Evolutionary conservation across 352 stramenopile species (phyloP), one percentile per base, ranked within the genome.

Genomic region (Phytophthora multivora): DNA sequence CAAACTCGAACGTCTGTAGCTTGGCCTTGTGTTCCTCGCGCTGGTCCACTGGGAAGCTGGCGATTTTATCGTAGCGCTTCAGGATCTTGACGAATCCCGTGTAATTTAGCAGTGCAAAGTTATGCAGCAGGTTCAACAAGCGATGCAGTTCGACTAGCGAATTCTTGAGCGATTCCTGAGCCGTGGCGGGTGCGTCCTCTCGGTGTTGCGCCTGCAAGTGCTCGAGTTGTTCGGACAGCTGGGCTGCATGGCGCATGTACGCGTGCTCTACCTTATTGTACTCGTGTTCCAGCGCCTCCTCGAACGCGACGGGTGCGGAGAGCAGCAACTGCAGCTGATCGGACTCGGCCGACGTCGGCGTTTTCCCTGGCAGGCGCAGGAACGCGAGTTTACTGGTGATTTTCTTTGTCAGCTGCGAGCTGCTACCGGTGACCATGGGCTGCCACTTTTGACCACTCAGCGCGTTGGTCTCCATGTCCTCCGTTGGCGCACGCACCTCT

Each of bases 71-170:
- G 69, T 98, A 91, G 54, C 98, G 98, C 69, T 99, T 99, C 26
- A 98, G 66, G 62, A 99, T 98, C 73, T 99, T 99, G 18, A 99
- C 84, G 68, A 99, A 98, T 12, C 89, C 97, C 0, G 97, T 99
- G 74, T 98, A 99, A 64, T 99, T 99, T 51, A 99, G 86, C 59
- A 99, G 91, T 25, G 93, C 86, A 80, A 97, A 99, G 73, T 99
- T 99, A 31, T 97, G 78, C 49, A 99, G 80, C 31, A 98, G 75
- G 60, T 98, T 98, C 19, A 97, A 67, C 41, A 95, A 80, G 3
- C 95, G 89, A 73, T 98, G 93, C 36, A 98, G 78, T 70, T 98
- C 94, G n/a, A 91, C 83, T 25, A 98, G 83, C 30, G 95, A 89
- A 45, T 96, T 89, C 62, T 96, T 93, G 45, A 99, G 93, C 40